Percentiles rank a stretch among this genome's conserved stretches.
These are phyloP conservation scores for Ustilago shanxiensis DNA, from an alignment of 1,284 basidiomycete species.

Conservation along the genomic window DNA sequence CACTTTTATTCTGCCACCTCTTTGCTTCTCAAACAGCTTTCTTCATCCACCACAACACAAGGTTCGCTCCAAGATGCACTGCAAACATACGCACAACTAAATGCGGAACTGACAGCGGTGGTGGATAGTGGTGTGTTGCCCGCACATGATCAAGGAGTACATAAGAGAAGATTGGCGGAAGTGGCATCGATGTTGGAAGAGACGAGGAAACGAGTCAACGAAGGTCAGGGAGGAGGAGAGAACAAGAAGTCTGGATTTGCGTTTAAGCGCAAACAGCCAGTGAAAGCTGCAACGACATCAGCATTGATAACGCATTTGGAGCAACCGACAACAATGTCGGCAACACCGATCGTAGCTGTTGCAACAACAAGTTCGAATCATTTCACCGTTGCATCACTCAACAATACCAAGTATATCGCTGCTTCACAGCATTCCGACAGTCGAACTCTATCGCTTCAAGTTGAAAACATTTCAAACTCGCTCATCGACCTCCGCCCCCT, in stretches of 20 bases:
- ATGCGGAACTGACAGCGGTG: constrained; percentile 30
- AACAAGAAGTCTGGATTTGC: constrained; percentile 24
- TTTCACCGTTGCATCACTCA: constrained; percentile 10
- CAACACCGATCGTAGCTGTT: neutral
- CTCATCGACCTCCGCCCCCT: constrained; percentile 30
- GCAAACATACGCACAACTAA: constrained; percentile 19
- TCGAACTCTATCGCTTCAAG: constrained; percentile 13
- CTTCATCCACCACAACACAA: neutral
- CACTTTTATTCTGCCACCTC: constrained; percentile 18
- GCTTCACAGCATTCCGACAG: neutral
- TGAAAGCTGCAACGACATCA: neutral
- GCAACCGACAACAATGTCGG: neutral
- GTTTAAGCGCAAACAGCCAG: constrained; percentile 28
- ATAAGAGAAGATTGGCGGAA: constrained; percentile 30
- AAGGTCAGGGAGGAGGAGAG: constrained; percentile 2
- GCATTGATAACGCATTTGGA: neutral
- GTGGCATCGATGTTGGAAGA: constrained; percentile 11
- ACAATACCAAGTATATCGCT: constrained; percentile 7
- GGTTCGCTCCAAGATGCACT: constrained; percentile 30
- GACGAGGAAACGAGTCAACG: constrained; percentile 7
- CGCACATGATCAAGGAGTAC: constrained; percentile 35
- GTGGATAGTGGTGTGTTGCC: constrained; percentile 41
- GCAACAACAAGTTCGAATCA: constrained; percentile 7
- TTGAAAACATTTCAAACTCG: constrained; percentile 19
- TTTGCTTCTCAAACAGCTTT: constrained; percentile 14